These are phyloP conservation scores for Clathrospora elynae DNA, from an alignment of 2,329 filamentous ascomycete species.

Conservation along the genomic window DNA sequence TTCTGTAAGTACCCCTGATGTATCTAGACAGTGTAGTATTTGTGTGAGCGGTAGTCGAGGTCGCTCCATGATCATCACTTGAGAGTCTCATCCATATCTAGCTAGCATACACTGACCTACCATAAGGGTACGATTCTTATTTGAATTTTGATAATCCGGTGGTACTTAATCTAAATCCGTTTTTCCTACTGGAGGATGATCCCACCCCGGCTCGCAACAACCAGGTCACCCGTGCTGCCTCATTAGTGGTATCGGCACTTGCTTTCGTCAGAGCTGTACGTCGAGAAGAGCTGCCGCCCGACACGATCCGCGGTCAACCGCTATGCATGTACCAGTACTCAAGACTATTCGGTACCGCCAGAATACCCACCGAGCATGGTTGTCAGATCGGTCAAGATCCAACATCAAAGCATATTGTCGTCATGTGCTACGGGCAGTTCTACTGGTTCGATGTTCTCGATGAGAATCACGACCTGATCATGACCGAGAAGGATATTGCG, in stretches of 20 bases:
- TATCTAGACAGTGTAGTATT: too few relatives aligned
- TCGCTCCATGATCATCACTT: slow-evolving; percentile 12
- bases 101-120: slow-evolving; percentile 28
- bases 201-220: slow-evolving; percentile 95
- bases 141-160: slow-evolving; percentile 98
- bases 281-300: slow-evolving; percentile 88
- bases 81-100: slow-evolving; percentile 8
- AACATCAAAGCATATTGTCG: slow-evolving; percentile 88
- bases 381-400: slow-evolving; percentile 96
- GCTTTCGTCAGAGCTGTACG: slow-evolving; percentile 92
- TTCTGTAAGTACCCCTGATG: slow-evolving; percentile 81
- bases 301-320: slow-evolving; percentile 80
- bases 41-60: background rate
- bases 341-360: slow-evolving; percentile 88
- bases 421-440: slow-evolving; percentile 92
- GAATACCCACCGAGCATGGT: slow-evolving; percentile 90
- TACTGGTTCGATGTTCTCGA: slow-evolving; percentile 99
- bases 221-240: slow-evolving; percentile 92
- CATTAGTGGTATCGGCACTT: slow-evolving; percentile 84
- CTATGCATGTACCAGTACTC: slow-evolving; percentile 99
- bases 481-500: slow-evolving; percentile 92
- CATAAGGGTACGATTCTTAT: slow-evolving; percentile 94
- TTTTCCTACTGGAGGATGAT: slow-evolving; percentile 96
- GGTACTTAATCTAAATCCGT: slow-evolving; percentile 95
- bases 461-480: slow-evolving; percentile 91